Evolutionary conservation across 805 yeast species (phyloP), one percentile per base, ranked within the genome.

Genomic region (Candida ascalaphidarum): DNA sequence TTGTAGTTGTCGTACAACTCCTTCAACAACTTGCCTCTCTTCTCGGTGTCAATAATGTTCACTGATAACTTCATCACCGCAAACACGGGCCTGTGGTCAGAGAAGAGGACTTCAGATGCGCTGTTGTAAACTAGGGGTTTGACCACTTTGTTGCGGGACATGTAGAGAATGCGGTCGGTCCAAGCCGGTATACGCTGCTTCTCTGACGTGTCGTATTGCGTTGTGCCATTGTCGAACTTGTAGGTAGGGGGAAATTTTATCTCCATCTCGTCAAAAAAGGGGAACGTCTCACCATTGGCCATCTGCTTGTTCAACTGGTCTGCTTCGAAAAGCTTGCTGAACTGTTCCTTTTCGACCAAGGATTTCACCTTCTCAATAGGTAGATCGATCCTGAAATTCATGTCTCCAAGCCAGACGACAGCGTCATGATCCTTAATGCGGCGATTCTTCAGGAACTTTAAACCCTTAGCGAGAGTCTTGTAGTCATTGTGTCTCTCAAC

Each of bases 171-270:
- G 32, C 98, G 61, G 57, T 92, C 99, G 3, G 97, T 88, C 98
- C 98, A 92, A 0, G 98, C 94, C 1, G 98, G 99, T 9, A 83
- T 77, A 36, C 99, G 71, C 52, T 77, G 78, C 53, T 92, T 92
- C 44, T 89, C 97, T 22, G 94, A 78, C 0, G 94, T 71, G 50
- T 92, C 99, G 49, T 88, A 92, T 3, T 48, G 55, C 26, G 70
- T 72, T 0, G 94, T 80, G 4, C 94, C 94, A 27, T 83, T 81
- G 48, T 92, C 95, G 50, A 80, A 92, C 49, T 92, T 92, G 56
- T 92, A 92, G 0, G 99, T 92, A 5, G 99, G 99, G 6, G 80
- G 69, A 44, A 92, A 89, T 12, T 58, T 61, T 25, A 92, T 81
- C 28, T 73, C 80, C 64, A 76, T 73, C 55, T 92, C 99, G 37